Base-by-base conservation (phyloP, 2,329 filamentous ascomycete species). In the Paraphoma chrysanthemicola region DNA sequence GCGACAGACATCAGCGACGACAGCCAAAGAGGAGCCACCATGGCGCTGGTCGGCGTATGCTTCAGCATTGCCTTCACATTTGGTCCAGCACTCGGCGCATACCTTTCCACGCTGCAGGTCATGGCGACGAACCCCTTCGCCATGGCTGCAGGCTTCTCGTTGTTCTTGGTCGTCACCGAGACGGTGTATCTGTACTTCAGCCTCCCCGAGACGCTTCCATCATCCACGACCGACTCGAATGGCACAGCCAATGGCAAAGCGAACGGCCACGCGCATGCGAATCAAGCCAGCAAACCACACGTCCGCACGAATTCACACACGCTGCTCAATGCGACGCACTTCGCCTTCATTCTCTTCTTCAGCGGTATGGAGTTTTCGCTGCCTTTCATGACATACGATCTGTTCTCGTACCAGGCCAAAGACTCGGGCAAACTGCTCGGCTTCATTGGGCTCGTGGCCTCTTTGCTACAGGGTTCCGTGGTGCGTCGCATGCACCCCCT, bases 21-120 rank as follows among this genome's bases (percentile, higher is more conserved):
- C 66, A 85, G 86, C 54, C 90, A 89, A 70, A 87, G 95, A 29
- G 92, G 94, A 18, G 88, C 92, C 17, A 97, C 95, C 42, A 97
- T 99, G 92, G 95, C 95, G 7, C 83, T 99, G 52, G 94, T 99
- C 29, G 95, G 95, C 56, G 93, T 91, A 12, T 98, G 95, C 80
- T 99, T 99, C 80, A 96, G 92, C 59, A 89, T 99, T 66, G 95
- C 95, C 16, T 99, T 99, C 75, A 99, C 95, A 0, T 96, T 97
- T 74, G 95, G 95, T 0, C 95, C 95, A 0, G 93, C 93, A 9
- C 84, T 99, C 7, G 95, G 95, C 57, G 95, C 95, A 2, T 94
- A 88, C 74, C 82, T 99, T 18, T 90, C 91, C 62, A 89, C 86
- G 49, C 87, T 97, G 59, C 87, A 87, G 12, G 87, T 87, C 5